Evolutionary conservation across 331 rosid genomes (phyloP).

Genomic region (Malus hybrid): DNA sequence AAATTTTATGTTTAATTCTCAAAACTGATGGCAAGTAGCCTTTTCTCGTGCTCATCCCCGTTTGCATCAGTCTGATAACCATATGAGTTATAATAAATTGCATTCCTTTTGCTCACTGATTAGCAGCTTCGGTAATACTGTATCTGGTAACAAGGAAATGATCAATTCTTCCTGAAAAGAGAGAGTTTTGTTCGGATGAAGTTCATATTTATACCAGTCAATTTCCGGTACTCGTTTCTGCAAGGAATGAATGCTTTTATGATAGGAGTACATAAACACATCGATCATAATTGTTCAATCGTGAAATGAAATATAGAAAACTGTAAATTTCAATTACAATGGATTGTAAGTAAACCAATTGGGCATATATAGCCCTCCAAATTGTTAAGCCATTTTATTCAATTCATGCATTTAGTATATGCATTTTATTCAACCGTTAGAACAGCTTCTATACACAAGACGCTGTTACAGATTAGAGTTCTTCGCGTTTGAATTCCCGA

Average conservation of each 20-base stretch:
- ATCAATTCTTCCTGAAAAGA: no score
- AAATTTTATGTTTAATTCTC: background rate
- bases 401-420: background rate
- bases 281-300: background rate
- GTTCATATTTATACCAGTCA: no score
- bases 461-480: constrained; percentile 1
- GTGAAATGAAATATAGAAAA: background rate
- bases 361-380: background rate
- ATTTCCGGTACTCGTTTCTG: no score
- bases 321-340: background rate
- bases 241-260: no score
- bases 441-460: no score
- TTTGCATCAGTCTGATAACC: background rate
- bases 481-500: constrained; percentile 12
- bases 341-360: background rate
- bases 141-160: no score
- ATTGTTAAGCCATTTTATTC: background rate
- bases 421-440: background rate
- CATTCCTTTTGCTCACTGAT: no score
- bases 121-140: no score
- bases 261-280: no score
- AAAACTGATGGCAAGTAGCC: background rate
- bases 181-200: no score
- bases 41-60: background rate
- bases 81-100: background rate